Percentiles rank a stretch among this genome's conserved stretches.
Evolutionary conservation across 2,329 filamentous ascomycete genomes (phyloP).

Genomic region (Apiospora koreana): DNA sequence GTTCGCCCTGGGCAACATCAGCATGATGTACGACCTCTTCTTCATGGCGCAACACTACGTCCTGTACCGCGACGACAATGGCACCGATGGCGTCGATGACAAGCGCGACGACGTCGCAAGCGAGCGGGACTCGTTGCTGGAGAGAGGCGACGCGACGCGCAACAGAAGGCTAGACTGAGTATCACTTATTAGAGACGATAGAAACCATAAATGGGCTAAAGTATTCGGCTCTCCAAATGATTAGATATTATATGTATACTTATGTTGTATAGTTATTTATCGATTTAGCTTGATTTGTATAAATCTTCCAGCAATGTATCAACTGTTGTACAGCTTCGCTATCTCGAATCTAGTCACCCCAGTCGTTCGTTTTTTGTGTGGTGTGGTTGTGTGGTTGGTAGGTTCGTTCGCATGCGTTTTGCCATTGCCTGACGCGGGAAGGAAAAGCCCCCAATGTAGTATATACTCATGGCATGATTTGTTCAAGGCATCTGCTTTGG

Average conservation of each 20-base stretch:
- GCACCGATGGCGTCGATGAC: neutral
- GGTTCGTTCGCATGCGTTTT: neutral
- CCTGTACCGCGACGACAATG: constrained; percentile 55
- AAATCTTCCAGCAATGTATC: too few species aligned
- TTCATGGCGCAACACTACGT: constrained; percentile 91
- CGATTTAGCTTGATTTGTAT: neutral
- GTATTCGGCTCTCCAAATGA: neutral
- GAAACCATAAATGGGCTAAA: neutral
- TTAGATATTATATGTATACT: neutral
- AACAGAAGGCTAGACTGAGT: constrained; percentile 34
- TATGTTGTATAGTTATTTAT: neutral
- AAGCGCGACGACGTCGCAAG: constrained; percentile 23
- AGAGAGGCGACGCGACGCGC: constrained; percentile 25
- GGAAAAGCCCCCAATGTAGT: neutral
- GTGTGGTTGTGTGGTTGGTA: neutral
- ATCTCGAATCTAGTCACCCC: neutral
- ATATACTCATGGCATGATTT: neutral
- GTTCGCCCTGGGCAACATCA: constrained; percentile 81
- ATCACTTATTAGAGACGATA: neutral
- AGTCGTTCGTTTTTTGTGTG: too few species aligned
- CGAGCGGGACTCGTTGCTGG: constrained; percentile 40
- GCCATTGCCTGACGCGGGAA: neutral
- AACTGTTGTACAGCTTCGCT: neutral
- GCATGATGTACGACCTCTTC: constrained; percentile 80
- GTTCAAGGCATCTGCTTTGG: too few species aligned